Percentiles rank a stretch among this genome's conserved stretches.
Conservation (phyloP, 495 filamentous ascomycete species). For the Immersiella caudata region DNA sequence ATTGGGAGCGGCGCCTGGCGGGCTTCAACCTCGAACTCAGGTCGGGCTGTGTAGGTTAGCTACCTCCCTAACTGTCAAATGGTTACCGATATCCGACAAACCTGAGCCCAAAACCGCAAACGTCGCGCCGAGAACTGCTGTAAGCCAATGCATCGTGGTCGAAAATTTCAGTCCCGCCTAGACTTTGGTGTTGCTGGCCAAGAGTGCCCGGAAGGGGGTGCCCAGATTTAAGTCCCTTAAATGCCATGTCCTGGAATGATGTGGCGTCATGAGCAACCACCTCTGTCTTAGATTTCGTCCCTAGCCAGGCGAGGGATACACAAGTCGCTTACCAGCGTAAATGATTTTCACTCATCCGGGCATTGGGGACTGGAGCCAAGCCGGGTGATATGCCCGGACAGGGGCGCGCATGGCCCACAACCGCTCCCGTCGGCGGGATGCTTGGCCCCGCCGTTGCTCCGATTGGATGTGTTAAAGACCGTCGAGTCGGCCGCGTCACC, state of each 20-base stretch:
- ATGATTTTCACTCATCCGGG: not conserved
- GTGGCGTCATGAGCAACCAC: not conserved
- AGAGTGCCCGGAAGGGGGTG: not conserved
- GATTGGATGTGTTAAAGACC: conserved; percentile 3
- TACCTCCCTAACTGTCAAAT: not conserved
- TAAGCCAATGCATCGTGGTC: conserved; percentile 8
- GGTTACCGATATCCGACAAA: too few relatives aligned
- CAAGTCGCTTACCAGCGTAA: not conserved
- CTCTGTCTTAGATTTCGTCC: not conserved
- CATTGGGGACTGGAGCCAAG: conserved; percentile 3
- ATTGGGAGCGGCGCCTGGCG: conserved; percentile 2
- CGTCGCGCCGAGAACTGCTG: not conserved
- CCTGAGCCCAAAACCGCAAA: not conserved
- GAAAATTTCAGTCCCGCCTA: not conserved
- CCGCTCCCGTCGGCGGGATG: not conserved
- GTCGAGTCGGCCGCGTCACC: not conserved
- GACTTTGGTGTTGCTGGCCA: too few relatives aligned
- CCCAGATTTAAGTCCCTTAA: not conserved
- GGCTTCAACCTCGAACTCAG: not conserved
- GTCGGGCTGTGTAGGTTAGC: not conserved
- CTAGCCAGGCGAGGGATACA: not conserved
- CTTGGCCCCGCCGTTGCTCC: not conserved
- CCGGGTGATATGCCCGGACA: conserved; percentile 11
- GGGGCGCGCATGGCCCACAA: conserved; percentile 3
- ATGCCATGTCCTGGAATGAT: not conserved